These are phyloP conservation scores for Nicotiana obtusifolia DNA, from an alignment of 257 asterid species.

Conservation along the genomic window DNA sequence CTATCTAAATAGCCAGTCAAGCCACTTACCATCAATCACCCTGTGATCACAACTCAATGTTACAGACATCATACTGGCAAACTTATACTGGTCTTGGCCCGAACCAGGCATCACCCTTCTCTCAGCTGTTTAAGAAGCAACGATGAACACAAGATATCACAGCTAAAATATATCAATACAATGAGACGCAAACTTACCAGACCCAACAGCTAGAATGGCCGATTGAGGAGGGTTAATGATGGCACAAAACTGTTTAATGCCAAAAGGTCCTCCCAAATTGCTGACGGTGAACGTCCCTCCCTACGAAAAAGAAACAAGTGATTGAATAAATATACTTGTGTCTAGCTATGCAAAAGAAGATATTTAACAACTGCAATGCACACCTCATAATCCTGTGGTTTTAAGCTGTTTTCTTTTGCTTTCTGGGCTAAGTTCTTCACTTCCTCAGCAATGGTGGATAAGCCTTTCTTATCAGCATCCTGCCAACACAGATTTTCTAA, in stretches of 20 bases:
- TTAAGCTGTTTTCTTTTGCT: constrained; percentile 82
- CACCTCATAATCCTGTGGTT: constrained; percentile 96
- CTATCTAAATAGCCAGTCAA: not conserved
- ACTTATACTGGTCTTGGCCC: constrained; percentile 59
- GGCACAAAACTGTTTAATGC: constrained; percentile 97
- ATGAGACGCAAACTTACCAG: constrained; percentile 45
- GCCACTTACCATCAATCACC: constrained; percentile 80
- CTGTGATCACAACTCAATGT: constrained; percentile 98
- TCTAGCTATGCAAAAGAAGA: not conserved
- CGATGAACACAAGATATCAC: not conserved
- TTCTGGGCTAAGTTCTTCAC: constrained; percentile 75
- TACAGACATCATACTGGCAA: constrained; percentile 59
- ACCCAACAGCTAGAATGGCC: constrained; percentile 91
- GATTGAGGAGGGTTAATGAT: constrained; percentile 95
- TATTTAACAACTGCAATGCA: not conserved
- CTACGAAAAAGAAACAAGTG: constrained; percentile 28
- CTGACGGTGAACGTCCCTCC: constrained; percentile 96
- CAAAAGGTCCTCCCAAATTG: constrained; percentile 94
- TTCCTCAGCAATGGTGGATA: constrained; percentile 72
- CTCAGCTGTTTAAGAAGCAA: constrained; percentile 59
- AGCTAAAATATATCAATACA: not conserved
- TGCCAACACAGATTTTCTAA: constrained; percentile 24
- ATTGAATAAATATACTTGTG: not conserved
- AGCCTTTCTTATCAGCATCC: constrained; percentile 98
- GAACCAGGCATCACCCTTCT: constrained; percentile 75